Percentiles rank a stretch among this genome's conserved stretches.
Conservation (phyloP, 768 basidiomycete species). For the Gymnopilus dilepis region DNA sequence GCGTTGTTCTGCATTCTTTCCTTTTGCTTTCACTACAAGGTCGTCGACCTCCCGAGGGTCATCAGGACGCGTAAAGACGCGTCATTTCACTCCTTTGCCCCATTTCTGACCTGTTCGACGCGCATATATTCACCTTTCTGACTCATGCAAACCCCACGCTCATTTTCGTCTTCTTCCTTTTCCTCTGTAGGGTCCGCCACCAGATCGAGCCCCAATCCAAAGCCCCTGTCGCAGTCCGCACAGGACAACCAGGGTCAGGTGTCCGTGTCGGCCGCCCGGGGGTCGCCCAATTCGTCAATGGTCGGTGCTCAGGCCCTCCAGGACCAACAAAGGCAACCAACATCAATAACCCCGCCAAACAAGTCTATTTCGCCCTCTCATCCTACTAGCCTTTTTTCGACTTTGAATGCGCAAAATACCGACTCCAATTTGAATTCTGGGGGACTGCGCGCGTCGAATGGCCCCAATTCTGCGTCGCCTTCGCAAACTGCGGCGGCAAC, state of each 20-base stretch:
- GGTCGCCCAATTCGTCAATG: background rate
- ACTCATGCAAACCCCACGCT: background rate
- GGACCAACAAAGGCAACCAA: background rate
- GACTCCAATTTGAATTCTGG: background rate
- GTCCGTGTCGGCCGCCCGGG: background rate
- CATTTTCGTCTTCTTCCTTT: constrained; percentile 15
- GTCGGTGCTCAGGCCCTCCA: constrained; percentile 2
- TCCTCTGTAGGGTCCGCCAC: background rate
- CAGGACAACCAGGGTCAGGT: constrained; percentile 5
- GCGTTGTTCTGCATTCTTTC: constrained; percentile 4
- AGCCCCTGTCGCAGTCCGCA: background rate
- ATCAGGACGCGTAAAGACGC: background rate
- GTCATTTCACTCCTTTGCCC: constrained; percentile 16
- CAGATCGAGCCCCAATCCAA: background rate
- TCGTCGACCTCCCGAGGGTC: too few species aligned
- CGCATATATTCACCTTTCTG: constrained; percentile 30
- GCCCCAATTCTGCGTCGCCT: background rate
- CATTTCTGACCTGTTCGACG: constrained; percentile 18
- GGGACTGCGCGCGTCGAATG: background rate
- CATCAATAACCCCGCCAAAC: background rate
- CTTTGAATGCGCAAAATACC: background rate
- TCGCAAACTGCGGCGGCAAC: background rate
- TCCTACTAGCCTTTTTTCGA: background rate
- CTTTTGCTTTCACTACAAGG: background rate
- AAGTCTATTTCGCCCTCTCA: background rate